A percentile compares a stretch with the other conserved stretches of the same genome.
These are phyloP conservation scores for Pleurotus tuoliensis DNA, from an alignment of 768 basidiomycete species.

Conservation along the genomic window DNA sequence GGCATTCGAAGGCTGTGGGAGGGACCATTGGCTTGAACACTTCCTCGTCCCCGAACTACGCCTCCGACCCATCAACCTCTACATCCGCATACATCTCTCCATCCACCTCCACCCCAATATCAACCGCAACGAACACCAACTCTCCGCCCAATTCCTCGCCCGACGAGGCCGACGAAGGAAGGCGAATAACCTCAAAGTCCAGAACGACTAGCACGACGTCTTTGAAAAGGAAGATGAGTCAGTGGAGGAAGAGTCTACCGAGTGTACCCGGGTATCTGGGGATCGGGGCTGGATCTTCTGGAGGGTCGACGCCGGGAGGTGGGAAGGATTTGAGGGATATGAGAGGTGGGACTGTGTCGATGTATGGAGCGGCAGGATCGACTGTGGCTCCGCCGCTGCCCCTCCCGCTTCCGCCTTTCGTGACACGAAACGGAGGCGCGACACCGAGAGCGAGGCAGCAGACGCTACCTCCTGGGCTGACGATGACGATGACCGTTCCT, in stretches of 20 bases:
- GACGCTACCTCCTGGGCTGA: not conserved
- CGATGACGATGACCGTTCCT: not conserved
- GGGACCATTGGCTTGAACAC: too few species aligned
- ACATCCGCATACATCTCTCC: too few species aligned
- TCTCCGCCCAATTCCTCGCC: not conserved
- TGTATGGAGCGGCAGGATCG: too few species aligned
- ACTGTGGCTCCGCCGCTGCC: not conserved
- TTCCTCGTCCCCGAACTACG: too few species aligned
- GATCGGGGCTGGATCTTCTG: not conserved
- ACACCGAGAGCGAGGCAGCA: not conserved
- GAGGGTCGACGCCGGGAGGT: not conserved
- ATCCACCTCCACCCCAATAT: too few species aligned
- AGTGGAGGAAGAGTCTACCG: constrained; percentile 5
- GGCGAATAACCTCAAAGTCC: too few species aligned
- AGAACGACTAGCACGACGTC: not conserved
- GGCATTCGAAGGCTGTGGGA: too few species aligned
- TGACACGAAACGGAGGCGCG: not conserved
- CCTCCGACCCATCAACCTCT: too few species aligned
- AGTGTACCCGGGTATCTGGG: not conserved
- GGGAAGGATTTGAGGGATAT: too few species aligned
- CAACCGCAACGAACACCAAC: not conserved
- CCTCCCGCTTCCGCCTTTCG: not conserved
- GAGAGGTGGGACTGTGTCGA: too few species aligned
- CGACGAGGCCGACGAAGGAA: too few species aligned
- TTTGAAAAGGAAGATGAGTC: constrained; percentile 2